These are phyloP conservation scores for Candida gigantensis DNA, from an alignment of 1,139 yeast species.

Conservation along the genomic window DNA sequence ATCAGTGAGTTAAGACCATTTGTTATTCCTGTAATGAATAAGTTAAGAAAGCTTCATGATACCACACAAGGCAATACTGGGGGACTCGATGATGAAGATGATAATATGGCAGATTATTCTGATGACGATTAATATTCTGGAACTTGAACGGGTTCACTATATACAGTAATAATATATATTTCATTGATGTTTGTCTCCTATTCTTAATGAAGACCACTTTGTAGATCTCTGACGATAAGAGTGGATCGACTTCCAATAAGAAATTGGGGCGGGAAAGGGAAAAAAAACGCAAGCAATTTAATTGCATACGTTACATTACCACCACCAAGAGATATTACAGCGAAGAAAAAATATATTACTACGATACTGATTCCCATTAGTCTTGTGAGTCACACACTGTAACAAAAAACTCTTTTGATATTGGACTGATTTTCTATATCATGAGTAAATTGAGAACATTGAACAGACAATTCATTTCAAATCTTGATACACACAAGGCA, in stretches of 20 bases:
- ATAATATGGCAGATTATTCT: conserved; percentile 19
- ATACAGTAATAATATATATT: no score
- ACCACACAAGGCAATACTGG: conserved; percentile 30
- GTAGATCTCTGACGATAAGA: no score
- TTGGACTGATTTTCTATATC: not conserved
- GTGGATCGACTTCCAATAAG: no score
- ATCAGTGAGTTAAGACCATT: conserved; percentile 88
- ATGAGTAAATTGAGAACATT: conserved; percentile 37
- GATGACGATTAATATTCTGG: conserved; percentile 14
- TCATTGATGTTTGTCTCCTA: no score
- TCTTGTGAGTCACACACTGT: not conserved
- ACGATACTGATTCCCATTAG: no score
- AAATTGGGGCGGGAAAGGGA: no score
- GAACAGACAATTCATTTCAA: conserved; percentile 39
- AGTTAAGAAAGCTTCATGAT: conserved; percentile 56
- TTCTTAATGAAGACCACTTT: no score
- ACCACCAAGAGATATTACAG: no score
- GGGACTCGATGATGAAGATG: conserved; percentile 26
- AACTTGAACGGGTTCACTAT: not conserved
- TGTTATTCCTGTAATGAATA: conserved; percentile 76
- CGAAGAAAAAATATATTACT: no score
- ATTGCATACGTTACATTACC: no score
- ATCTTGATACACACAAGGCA: conserved; percentile 34
- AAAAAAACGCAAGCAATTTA: no score
- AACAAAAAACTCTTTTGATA: no score